Evolutionary conservation across 768 basidiomycete species (phyloP).

Genomic region (Leucocoprinus leucothites): DNA sequence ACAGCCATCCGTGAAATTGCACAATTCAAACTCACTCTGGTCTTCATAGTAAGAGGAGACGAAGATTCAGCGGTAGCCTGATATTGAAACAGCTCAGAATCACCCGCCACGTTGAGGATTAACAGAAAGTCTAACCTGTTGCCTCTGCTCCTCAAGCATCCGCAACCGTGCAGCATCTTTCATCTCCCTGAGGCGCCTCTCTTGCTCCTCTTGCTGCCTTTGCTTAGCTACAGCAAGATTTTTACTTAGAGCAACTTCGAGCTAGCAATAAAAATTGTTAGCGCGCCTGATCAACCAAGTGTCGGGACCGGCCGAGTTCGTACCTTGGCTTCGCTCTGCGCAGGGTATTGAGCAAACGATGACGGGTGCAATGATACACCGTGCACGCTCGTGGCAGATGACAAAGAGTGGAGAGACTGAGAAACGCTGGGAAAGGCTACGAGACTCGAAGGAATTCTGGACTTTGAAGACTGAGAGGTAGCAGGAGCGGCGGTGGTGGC

Average conservation of each 20-base stretch:
- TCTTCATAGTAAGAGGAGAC: constrained; percentile 8
- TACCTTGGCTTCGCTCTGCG: constrained; percentile 78
- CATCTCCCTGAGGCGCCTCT: constrained; percentile 4
- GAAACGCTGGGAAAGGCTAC: constrained; percentile 74
- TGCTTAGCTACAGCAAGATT: constrained; percentile 33
- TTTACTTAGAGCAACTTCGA: constrained; percentile 61
- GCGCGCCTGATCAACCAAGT: not conserved
- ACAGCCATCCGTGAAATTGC: not conserved
- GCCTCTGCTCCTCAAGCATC: constrained; percentile 1
- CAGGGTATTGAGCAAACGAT: constrained; percentile 66
- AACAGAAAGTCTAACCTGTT: not conserved
- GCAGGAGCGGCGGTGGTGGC: constrained; percentile 14
- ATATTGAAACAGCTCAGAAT: not conserved
- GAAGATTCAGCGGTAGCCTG: constrained; percentile 2
- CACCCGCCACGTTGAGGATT: not conserved
- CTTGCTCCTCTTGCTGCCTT: constrained; percentile 19
- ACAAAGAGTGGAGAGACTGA: constrained; percentile 62
- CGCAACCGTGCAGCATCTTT: constrained; percentile 1
- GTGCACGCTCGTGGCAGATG: constrained; percentile 69
- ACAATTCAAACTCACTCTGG: constrained; percentile 10
- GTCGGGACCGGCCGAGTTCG: constrained; percentile 12
- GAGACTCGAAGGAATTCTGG: constrained; percentile 47
- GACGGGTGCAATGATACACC: constrained; percentile 63
- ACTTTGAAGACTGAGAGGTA: constrained; percentile 28
- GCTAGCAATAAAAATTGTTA: constrained; percentile 28